phyloP scores from a whole-genome alignment of 345 rosid species.

The Sisymbrium altissimum region DNA sequence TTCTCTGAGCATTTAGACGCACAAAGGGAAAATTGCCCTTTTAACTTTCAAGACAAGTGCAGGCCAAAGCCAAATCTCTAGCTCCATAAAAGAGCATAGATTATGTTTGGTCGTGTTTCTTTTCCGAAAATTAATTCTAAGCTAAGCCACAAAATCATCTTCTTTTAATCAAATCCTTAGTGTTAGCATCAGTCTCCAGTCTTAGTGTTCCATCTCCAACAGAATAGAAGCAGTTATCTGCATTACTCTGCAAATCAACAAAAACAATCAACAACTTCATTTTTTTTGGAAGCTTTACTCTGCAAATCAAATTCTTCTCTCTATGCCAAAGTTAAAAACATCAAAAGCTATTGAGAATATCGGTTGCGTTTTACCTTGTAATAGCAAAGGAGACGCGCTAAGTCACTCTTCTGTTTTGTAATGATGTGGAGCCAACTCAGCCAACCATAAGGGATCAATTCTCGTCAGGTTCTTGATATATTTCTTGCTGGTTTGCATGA shows the following conservation, averaged over 20 bases:
- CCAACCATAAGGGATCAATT: conserved; percentile 78
- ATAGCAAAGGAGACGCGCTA: not conserved
- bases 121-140: not conserved
- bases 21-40: not conserved
- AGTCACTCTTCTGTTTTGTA: conserved; percentile 50
- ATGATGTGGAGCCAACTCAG: conserved; percentile 86
- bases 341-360: not conserved
- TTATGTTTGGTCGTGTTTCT: not conserved
- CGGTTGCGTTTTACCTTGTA: conserved; percentile 10
- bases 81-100: conserved; percentile 13
- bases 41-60: conserved; percentile 4
- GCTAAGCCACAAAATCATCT: conserved; percentile 3
- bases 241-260: not conserved
- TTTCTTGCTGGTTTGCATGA: conserved; percentile 73
- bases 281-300: not conserved
- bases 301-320: not conserved
- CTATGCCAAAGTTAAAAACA: not conserved
- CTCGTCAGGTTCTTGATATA: conserved; percentile 71
- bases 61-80: conserved; percentile 19
- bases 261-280: not conserved
- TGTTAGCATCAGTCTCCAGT: not conserved
- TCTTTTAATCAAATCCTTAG: conserved; percentile 2
- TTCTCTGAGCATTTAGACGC: not conserved
- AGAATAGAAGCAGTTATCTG: conserved; percentile 1
- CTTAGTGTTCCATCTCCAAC: conserved; percentile 3